A percentile compares a stretch with the other conserved stretches of the same genome.
phyloP scores from a whole-genome alignment of 257 asterid species.

The Cynanchum wilfordii region DNA sequence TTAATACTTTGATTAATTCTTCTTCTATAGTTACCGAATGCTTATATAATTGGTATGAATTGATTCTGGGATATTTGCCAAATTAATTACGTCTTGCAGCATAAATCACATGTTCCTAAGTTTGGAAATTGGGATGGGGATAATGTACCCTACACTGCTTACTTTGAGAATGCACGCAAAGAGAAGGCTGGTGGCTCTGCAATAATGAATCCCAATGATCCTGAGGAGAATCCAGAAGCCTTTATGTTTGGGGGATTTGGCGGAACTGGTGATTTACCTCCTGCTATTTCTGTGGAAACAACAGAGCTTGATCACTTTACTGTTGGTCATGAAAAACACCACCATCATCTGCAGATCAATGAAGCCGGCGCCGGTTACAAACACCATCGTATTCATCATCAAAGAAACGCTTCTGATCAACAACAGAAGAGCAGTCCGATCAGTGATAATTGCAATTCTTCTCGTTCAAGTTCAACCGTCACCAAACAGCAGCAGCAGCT shows the following conservation, averaged over 20 bases:
- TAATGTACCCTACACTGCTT: constrained; percentile 64
- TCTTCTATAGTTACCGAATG: too few relatives aligned
- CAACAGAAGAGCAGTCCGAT: constrained; percentile 23
- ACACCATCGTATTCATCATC: constrained; percentile 8
- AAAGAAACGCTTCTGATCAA: constrained; percentile 25
- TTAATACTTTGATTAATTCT: too few relatives aligned
- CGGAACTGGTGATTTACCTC: constrained; percentile 5
- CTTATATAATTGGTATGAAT: background rate
- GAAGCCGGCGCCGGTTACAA: background rate
- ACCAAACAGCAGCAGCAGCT: constrained; percentile 3
- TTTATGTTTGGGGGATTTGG: constrained; percentile 24
- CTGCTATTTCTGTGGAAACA: constrained; percentile 1
- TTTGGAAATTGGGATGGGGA: constrained; percentile 81
- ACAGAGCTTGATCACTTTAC: constrained; percentile 4
- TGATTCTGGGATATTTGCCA: background rate
- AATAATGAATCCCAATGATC: constrained; percentile 72
- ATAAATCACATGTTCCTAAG: constrained; percentile 56
- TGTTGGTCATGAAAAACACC: background rate
- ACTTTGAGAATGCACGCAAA: constrained; percentile 66
- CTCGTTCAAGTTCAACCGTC: constrained; percentile 2
- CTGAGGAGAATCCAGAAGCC: constrained; percentile 67
- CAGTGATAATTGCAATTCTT: constrained; percentile 29
- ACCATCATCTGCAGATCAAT: too few relatives aligned
- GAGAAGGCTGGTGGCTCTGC: constrained; percentile 35
- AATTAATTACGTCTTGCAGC: constrained; percentile 18